Conservation (phyloP, 495 filamentous ascomycete species). For the Lophium mytilinum region DNA sequence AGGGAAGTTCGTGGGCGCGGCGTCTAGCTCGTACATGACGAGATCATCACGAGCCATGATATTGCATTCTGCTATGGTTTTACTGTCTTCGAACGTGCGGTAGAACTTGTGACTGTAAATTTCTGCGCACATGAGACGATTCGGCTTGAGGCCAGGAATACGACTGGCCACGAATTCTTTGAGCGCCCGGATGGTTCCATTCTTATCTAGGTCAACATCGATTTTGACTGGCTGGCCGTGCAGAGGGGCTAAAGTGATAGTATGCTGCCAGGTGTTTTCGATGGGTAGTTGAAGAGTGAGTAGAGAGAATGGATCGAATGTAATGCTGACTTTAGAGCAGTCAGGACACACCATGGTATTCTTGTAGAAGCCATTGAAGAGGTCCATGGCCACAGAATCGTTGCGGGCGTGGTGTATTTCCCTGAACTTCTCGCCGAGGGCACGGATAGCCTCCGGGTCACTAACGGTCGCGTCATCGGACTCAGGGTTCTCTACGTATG, state of each 20-base stretch:
- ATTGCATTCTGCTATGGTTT: slow-evolving; percentile 56
- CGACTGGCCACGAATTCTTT: slow-evolving; percentile 70
- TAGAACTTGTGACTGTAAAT: slow-evolving; percentile 76
- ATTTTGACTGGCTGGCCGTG: slow-evolving; percentile 58
- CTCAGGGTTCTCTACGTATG: slow-evolving; percentile 95
- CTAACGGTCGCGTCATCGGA: slow-evolving; percentile 95
- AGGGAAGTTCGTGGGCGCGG: slow-evolving; percentile 66
- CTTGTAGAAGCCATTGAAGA: slow-evolving; percentile 97
- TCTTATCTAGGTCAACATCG: slow-evolving; percentile 79
- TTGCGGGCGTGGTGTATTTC: slow-evolving; percentile 87
- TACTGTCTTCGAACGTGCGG: slow-evolving; percentile 63
- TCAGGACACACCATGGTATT: slow-evolving; percentile 86
- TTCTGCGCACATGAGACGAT: slow-evolving; percentile 63
- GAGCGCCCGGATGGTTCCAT: slow-evolving; percentile 59
- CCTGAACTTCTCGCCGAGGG: slow-evolving; percentile 82
- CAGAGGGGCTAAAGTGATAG: slow-evolving; percentile 66
- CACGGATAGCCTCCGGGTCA: slow-evolving; percentile 62
- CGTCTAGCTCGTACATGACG: slow-evolving; percentile 73
- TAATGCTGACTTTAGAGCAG: slow-evolving; percentile 94
- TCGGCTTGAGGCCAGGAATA: slow-evolving; percentile 44
- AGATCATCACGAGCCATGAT: slow-evolving; percentile 57
- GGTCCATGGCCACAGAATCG: slow-evolving; percentile 86
- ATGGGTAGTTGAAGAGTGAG: slow-evolving; percentile 84
- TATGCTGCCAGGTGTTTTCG: slow-evolving; percentile 64
- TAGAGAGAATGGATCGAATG: slow-evolving; percentile 96